Conservation (phyloP, 768 basidiomycete species). For the Tephrocybe rancida region DNA sequence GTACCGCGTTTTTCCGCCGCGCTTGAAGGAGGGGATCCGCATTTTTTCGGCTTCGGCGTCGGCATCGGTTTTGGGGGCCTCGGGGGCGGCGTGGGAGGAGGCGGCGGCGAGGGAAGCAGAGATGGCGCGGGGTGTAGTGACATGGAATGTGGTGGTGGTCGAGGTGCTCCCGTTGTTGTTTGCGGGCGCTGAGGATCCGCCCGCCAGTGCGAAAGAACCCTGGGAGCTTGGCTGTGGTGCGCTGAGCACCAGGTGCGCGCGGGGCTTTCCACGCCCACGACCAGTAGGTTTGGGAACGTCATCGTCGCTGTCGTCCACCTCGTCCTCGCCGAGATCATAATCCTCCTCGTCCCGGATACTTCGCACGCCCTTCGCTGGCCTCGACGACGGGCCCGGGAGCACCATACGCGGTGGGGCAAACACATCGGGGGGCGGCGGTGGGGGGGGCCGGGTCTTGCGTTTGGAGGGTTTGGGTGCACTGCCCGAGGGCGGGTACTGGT, state of each 20-base stretch:
- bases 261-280: no score
- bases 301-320: conserved; percentile 1
- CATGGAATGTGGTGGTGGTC: conserved; percentile 11
- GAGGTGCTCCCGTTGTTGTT: conserved; percentile 12
- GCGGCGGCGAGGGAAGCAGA: conserved; percentile 11
- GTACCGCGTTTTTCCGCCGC: conserved; percentile 16
- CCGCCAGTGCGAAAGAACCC: neutral
- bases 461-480: neutral
- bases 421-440: neutral
- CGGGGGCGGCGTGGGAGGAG: neutral
- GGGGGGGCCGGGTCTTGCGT: neutral
- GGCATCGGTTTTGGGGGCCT: neutral
- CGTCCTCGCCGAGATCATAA: conserved; percentile 6
- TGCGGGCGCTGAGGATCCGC: neutral
- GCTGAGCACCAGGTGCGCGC: no score
- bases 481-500: neutral
- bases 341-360: neutral
- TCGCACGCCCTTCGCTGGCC: neutral
- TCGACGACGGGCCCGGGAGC: neutral
- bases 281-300: neutral
- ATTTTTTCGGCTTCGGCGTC: conserved; percentile 6
- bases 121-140: conserved; percentile 8
- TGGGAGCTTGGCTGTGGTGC: no score
- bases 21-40: conserved; percentile 18
- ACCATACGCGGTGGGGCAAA: neutral